Evolutionary conservation across 2,329 filamentous ascomycete species (phyloP).

Genomic region (Claviceps spartinae): DNA sequence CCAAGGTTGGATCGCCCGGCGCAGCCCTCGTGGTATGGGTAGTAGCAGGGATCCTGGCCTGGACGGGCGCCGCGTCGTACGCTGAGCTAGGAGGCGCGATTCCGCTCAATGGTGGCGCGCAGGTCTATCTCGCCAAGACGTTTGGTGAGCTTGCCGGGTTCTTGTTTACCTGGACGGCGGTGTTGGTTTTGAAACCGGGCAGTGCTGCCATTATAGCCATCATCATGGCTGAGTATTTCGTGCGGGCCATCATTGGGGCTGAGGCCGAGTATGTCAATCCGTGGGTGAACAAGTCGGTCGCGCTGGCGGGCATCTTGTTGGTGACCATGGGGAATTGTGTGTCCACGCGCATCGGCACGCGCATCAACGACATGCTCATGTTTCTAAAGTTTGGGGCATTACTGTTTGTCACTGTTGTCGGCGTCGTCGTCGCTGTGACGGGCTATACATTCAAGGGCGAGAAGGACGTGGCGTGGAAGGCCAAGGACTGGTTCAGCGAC

Average conservation of each 20-base stretch:
- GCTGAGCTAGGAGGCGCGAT: slow-evolving; percentile 93
- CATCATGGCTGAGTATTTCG: slow-evolving; percentile 96
- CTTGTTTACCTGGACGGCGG: slow-evolving; percentile 90
- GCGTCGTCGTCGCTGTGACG: slow-evolving; percentile 78
- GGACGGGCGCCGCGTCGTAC: slow-evolving; percentile 92
- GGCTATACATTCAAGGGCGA: slow-evolving; percentile 66
- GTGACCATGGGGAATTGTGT: slow-evolving; percentile 84
- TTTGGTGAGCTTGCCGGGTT: slow-evolving; percentile 90
- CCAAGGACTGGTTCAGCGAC: slow-evolving; percentile 73
- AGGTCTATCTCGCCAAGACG: slow-evolving; percentile 90
- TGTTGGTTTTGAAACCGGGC: slow-evolving; percentile 86
- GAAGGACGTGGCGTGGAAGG: slow-evolving; percentile 77
- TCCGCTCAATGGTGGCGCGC: slow-evolving; percentile 84
- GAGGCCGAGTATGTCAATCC: slow-evolving; percentile 67
- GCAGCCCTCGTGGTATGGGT: slow-evolving; percentile 85
- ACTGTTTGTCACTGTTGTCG: slow-evolving; percentile 72
- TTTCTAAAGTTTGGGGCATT: slow-evolving; percentile 91
- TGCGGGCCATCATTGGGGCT: slow-evolving; percentile 74
- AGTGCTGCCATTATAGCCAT: slow-evolving; percentile 90
- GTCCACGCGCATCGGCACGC: slow-evolving; percentile 76
- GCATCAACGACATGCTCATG: slow-evolving; percentile 87
- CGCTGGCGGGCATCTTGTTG: slow-evolving; percentile 56
- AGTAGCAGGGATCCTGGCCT: slow-evolving; percentile 81
- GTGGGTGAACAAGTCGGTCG: slow-evolving; percentile 86
- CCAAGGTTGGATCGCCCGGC: slow-evolving; percentile 80